Percentiles rank a stretch among this genome's conserved stretches.
phyloP scores from a whole-genome alignment of 495 filamentous ascomycete genomes.

The Penicillium lividum region DNA sequence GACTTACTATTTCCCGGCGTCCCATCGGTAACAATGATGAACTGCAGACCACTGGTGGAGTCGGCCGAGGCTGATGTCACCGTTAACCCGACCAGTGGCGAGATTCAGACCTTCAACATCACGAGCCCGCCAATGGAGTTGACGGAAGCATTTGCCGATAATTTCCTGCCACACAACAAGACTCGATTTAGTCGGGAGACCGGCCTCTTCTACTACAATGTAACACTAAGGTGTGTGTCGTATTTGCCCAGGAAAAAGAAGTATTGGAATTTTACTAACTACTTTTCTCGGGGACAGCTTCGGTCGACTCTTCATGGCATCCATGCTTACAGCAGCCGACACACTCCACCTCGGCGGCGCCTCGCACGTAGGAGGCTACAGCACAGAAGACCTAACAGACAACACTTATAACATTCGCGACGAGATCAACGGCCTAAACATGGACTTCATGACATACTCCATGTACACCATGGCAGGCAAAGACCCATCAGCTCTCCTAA shows the following conservation, averaged over 20 bases:
- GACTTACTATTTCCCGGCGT: constrained; percentile 23
- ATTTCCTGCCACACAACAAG: constrained; percentile 26
- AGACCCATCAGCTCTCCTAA: constrained; percentile 27
- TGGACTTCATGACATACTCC: constrained; percentile 43
- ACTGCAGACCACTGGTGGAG: constrained; percentile 37
- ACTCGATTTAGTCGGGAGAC: background rate
- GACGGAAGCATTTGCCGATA: constrained; percentile 27
- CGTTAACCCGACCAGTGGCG: constrained; percentile 28
- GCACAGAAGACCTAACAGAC: constrained; percentile 29
- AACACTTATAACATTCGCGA: constrained; percentile 42
- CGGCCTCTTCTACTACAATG: constrained; percentile 14
- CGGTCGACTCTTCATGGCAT: constrained; percentile 35
- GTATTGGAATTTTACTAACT: background rate
- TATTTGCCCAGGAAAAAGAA: background rate
- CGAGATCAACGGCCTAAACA: constrained; percentile 33
- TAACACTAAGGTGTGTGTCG: constrained; percentile 20
- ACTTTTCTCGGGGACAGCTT: constrained; percentile 18
- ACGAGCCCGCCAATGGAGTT: constrained; percentile 15
- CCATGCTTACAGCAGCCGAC: constrained; percentile 34
- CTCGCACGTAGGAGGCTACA: constrained; percentile 10
- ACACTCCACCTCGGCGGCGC: constrained; percentile 14
- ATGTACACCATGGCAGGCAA: constrained; percentile 32
- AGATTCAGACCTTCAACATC: constrained; percentile 32
- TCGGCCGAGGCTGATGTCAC: constrained; percentile 30
- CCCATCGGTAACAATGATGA: constrained; percentile 29